Evolutionary conservation across 495 filamentous ascomycete species (phyloP), one percentile per base, ranked within the genome.

Genomic region (Podospora tetraspora): DNA sequence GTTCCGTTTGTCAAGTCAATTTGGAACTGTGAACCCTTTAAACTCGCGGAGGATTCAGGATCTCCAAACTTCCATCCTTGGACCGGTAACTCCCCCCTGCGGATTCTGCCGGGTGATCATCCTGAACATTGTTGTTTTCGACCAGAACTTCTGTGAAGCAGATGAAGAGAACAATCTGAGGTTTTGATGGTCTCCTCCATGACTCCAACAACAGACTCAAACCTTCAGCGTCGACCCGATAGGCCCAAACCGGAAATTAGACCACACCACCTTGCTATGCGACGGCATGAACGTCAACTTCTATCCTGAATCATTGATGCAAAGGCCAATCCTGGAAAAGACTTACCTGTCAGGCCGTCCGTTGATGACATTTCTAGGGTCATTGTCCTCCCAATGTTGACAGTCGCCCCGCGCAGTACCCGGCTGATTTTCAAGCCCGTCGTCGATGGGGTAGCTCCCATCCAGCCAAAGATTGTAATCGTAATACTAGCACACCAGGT

Each of bases 191-290:
- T 1, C 24, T 25, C 32, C 32, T 37, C 3, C 37, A 19, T 4
- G 16, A 19, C 37, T 1, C 37, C 13, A 43, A 19, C 37, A 43
- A 6, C 37, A 19, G 1, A 6, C 21, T 71, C 63, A 71, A 5
- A 67, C 27, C 3, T 62, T 34, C 2, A 71, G 59, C 68, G 87
- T 90, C 13, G 86, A 87, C 61, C 84, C 86, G 67, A 92, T 84
- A 30, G 87, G 84, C 21, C 89, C 89, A 72, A 88, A 85, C 72
- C 84, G 83, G 79, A 91, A 89, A 82, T 90, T 90, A 66, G 88
- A 83, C 75, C 75, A 83, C 63, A 78, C 66, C 65, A 83, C 81
- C 70, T 77, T 75, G 59, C 85, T 78, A 43, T 77, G 74, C 10
- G 25, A 30, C 21, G 66, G n/a, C 22, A 10, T 30, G 8, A 23